A percentile compares a stretch with the other conserved stretches of the same genome.
Evolutionary conservation across 805 yeast genomes (phyloP).

Genomic region (Monosporozyma yasuniensis): DNA sequence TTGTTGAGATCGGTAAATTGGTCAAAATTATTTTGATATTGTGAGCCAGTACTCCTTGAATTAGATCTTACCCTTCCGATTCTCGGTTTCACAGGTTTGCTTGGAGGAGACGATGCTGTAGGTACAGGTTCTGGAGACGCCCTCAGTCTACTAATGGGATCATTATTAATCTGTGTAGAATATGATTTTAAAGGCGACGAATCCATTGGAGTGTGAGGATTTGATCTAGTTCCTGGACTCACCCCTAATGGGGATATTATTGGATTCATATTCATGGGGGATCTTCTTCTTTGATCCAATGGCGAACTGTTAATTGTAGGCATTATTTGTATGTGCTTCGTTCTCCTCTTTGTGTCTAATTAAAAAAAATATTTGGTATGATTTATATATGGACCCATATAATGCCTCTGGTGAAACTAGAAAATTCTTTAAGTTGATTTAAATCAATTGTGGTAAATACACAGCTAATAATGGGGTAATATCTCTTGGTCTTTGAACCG

Average conservation of each 20-base stretch:
- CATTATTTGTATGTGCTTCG: background rate
- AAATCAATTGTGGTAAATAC: too few relatives aligned
- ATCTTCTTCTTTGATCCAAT: background rate
- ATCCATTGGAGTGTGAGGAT: background rate
- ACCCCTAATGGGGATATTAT: background rate
- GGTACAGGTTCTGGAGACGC: background rate
- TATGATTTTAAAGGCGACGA: background rate
- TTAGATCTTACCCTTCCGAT: slow-evolving; percentile 23
- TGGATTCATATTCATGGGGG: background rate
- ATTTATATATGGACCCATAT: too few relatives aligned
- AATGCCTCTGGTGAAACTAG: too few relatives aligned
- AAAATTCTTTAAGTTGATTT: too few relatives aligned
- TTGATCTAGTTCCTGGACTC: background rate
- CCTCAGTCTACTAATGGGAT: background rate
- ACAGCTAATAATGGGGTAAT: too few relatives aligned
- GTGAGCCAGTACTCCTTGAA: slow-evolving; percentile 22
- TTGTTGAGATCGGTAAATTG: slow-evolving; percentile 4
- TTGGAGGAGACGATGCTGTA: background rate
- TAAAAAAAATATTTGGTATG: background rate
- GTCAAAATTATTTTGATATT: slow-evolving; percentile 7
- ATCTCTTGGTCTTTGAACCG: background rate
- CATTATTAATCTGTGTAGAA: background rate
- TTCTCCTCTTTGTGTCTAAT: background rate
- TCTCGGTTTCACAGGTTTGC: background rate
- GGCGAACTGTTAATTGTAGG: background rate